Base-by-base conservation (phyloP, 1,284 basidiomycete species). In the Malassezia nana region DNA sequence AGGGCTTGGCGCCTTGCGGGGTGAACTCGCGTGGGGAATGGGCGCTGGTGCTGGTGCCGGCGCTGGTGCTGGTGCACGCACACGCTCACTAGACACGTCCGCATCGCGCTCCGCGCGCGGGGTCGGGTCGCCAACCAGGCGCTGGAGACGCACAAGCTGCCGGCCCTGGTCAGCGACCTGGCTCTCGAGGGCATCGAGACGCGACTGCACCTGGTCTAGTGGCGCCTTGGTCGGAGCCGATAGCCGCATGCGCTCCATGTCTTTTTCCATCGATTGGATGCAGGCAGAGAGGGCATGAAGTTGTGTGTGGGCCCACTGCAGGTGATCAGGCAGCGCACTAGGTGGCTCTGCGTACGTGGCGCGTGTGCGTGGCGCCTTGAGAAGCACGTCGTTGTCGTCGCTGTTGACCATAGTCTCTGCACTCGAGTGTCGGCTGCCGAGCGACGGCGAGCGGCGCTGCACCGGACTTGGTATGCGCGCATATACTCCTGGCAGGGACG, bases 381-480 rank as follows among this genome's bases (percentile, higher is more conserved):
- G 12, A 10, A 29, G 24, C 24, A 10, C n/a, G 3, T 42, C 40
- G 13, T 26, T 42, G 12, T 55, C 53, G 28, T 45, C 50, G 44
- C 38, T 40, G 32, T 51, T 41, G 18, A 56, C 54, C 38, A 41
- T 45, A 20, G 54, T 56, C 29, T 56, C 54, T 8, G 43, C 40
- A 24, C 54, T 56, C 28, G 54, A 56, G 32, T 56, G 54, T 8
- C 54, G 54, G 39, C 54, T 56, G 35, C 43, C 30, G 26, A 24
- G 43, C 18, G 40, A 26, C 8, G 45, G 45, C 22, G 45, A 35
- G 31, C 38, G 30, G 7, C 28, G 33, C 29, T 45, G 43, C 31
- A 47, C 12, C 20, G 45, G 45, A 28, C 45, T 47, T 2, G 45
- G 45, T 25, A 28, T 28, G 24, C 45, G 45, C 7, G 45, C 24